Conservation (phyloP, 345 rosid genomes). For the Lepidium didymum region DNA sequence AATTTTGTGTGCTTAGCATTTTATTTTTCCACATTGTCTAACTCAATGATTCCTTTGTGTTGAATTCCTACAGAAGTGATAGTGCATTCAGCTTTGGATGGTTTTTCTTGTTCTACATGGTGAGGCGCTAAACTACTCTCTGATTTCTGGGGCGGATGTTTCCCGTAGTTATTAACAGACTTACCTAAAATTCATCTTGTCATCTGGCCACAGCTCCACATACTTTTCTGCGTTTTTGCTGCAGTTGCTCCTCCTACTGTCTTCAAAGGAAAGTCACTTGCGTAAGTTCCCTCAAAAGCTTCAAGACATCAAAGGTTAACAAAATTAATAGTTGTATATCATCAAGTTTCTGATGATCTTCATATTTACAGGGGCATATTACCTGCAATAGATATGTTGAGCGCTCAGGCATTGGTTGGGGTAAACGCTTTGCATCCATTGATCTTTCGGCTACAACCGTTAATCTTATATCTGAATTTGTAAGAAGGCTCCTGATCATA, state of each 20-base stretch:
- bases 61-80: constrained; percentile 58
- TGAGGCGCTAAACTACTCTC: constrained; percentile 13
- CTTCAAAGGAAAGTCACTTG: constrained; percentile 92
- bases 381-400: constrained; percentile 65
- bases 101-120: constrained; percentile 85
- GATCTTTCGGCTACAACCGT: neutral
- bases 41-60: neutral
- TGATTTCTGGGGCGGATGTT: neutral
- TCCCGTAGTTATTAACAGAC: neutral
- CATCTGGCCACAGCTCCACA: constrained; percentile 54
- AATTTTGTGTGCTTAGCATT: neutral
- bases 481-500: neutral
- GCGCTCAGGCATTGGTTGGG: constrained; percentile 43
- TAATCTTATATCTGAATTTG: neutral
- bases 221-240: constrained; percentile 69
- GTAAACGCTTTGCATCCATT: constrained; percentile 37
- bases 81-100: constrained; percentile 78
- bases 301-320: neutral
- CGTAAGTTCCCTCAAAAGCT: constrained; percentile 48
- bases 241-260: constrained; percentile 94
- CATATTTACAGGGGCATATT: constrained; percentile 59
- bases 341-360: neutral
- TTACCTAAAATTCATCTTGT: neutral
- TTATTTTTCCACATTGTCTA: neutral
- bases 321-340: neutral